Evolutionary conservation across 768 basidiomycete species (phyloP).

Genomic region (Serendipita sp.): DNA sequence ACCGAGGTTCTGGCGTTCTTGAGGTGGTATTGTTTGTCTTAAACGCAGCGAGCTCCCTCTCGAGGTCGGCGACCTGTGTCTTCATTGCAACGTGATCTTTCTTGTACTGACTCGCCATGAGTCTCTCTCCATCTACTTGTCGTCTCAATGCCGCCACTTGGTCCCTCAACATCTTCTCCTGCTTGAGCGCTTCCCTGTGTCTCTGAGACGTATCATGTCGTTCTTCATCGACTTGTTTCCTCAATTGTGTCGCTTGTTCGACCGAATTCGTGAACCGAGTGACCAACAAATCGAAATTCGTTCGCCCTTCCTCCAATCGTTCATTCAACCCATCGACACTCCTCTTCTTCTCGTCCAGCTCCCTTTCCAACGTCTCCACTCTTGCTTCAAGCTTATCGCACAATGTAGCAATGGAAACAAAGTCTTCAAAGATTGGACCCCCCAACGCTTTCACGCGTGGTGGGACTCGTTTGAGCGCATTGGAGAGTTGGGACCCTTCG

Average conservation of each 20-base stretch:
- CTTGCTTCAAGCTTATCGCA: neutral
- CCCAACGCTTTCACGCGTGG: neutral
- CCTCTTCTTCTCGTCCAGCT: neutral
- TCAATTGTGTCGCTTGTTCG: slow-evolving; percentile 11
- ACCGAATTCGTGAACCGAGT: neutral
- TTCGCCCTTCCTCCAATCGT: neutral
- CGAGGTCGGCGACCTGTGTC: neutral
- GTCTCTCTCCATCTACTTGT: neutral
- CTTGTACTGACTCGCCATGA: neutral
- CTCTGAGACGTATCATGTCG: slow-evolving; percentile 57
- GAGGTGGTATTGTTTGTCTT: neutral
- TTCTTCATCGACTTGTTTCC: slow-evolving; percentile 41
- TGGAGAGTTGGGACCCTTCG: neutral
- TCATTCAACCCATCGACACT: neutral
- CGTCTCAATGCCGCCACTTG: neutral
- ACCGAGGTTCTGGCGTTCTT: neutral
- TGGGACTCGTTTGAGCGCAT: neutral
- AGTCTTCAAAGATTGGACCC: neutral
- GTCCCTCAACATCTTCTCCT: neutral
- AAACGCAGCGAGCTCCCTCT: neutral
- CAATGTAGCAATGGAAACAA: neutral
- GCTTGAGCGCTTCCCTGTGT: neutral
- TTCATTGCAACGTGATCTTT: neutral
- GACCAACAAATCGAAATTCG: neutral
- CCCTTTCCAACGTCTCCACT: neutral